A percentile compares a stretch with the other conserved stretches of the same genome.
These are phyloP conservation scores for Singerocomus inundabilis DNA, from an alignment of 1,284 basidiomycete species.

Conservation along the genomic window DNA sequence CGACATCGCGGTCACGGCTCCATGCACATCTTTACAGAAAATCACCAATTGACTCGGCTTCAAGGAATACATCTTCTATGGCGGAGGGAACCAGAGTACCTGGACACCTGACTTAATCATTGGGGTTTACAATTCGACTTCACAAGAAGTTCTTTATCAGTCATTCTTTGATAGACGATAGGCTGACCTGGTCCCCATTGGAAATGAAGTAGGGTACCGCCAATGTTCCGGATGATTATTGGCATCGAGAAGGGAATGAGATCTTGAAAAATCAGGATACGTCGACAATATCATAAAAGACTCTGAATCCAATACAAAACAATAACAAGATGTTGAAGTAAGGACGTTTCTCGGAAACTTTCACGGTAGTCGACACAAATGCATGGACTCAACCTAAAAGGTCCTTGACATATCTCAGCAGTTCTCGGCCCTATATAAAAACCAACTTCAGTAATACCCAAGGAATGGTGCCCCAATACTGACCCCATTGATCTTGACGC, in stretches of 20 bases:
- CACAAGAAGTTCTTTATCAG: constrained; percentile 41
- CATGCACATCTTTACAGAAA: constrained; percentile 17
- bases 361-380: background rate
- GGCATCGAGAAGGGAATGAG: background rate
- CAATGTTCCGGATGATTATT: background rate
- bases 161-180: background rate
- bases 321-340: constrained; percentile 1
- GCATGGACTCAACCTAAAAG: constrained; percentile 48
- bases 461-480: constrained; percentile 30
- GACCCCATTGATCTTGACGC: constrained; percentile 70
- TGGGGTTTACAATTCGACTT: constrained; percentile 51
- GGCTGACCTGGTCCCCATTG: background rate
- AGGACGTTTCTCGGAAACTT: background rate
- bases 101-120: constrained; percentile 55
- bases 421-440: constrained; percentile 56
- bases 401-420: constrained; percentile 70
- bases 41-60: constrained; percentile 1
- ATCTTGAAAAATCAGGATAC: too few relatives aligned
- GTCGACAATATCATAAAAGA: background rate
- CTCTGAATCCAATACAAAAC: background rate
- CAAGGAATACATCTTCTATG: constrained; percentile 62
- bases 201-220: background rate
- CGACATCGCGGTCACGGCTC: too few relatives aligned
- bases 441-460: constrained; percentile 3
- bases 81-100: constrained; percentile 58